Base-by-base conservation (phyloP, 768 basidiomycete species). In the Tulasnella sp. region DNA sequence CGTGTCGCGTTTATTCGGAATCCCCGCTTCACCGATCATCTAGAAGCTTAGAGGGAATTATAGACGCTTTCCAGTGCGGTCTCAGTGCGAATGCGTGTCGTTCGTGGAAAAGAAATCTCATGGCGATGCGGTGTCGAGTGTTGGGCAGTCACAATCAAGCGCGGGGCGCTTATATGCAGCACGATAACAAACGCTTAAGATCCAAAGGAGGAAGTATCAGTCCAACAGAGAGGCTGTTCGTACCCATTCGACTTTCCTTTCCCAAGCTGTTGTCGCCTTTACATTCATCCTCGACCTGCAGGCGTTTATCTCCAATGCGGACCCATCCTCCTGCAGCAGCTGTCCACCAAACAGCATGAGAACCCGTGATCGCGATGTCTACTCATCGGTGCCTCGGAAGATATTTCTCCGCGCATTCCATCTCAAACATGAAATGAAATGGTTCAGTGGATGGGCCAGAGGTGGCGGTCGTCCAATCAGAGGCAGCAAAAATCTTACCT, bases 1-100 rank as follows among this genome's bases (percentile, higher is more conserved):
- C 57, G 57, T 61, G 18, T 61, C 57, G 57, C 57, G 57, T 61
- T 61, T 61, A 61, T 61, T 61, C 57, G 57, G 57, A 20, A 26
- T 61, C 57, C 5, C 29, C n/a, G 57, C 57, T 6, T 29, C 3
- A 16, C 57, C 57, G n/a, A 29, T 6, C 23, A 40, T 16, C 16
- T 16, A 18, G 46, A 48, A 48, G 46, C 15, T 44, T 23, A 61
- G 57, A 61, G 57, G 57, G 57, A 61, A 61, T 61, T 61, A 44
- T 55, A 61, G 57, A 61, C 57, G 57, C 57, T 29, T n/a, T 61
- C 57, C 57, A 29, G n/a, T 26, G 57, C 57, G 20, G 5, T 61
- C 11, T 61, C 57, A 40, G 57, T 61, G 5, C 1, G 26, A 61
- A 61, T 29, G 29, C 15, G n/a, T 67, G 61, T 18, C 23, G 23